These are phyloP conservation scores for Bipolaris sorokiniana DNA, from an alignment of 2,329 filamentous ascomycete genomes.

Conservation along the genomic window DNA sequence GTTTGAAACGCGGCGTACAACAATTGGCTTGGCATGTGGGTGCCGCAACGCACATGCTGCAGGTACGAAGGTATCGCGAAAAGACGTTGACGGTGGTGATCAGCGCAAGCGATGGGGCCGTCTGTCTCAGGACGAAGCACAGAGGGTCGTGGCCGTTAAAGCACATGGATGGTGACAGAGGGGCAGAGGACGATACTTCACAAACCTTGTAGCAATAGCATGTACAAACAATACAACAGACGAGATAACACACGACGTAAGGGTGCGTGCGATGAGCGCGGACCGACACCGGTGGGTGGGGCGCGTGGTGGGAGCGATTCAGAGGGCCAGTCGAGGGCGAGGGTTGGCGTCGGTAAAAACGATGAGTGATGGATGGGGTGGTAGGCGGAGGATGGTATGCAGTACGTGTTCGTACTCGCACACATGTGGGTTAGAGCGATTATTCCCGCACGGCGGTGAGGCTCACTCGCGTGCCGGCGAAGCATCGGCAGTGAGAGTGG, in stretches of 20 bases:
- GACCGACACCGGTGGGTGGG: conserved; percentile 18
- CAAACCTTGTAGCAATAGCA: background rate
- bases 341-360: conserved; percentile 15
- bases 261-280: conserved; percentile 5
- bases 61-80: conserved; percentile 22
- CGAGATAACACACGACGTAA: too few relatives aligned
- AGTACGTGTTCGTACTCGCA: background rate
- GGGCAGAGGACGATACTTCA: background rate
- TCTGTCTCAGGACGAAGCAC: conserved; percentile 31
- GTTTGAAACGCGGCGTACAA: conserved; percentile 22
- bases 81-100: conserved; percentile 26
- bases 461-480: conserved; percentile 23
- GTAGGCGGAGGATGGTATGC: background rate
- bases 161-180: conserved; percentile 14
- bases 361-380: background rate
- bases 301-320: conserved; percentile 13
- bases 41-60: conserved; percentile 26
- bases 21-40: conserved; percentile 17
- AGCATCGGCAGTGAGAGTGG: conserved; percentile 24
- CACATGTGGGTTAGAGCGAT: conserved; percentile 8
- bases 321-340: conserved; percentile 8
- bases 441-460: conserved; percentile 21
- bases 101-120: conserved; percentile 17
- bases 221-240: too few relatives aligned
- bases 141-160: conserved; percentile 23